Evolutionary conservation across 345 rosid genomes (phyloP).

Genomic region (Populus pruinosa): DNA sequence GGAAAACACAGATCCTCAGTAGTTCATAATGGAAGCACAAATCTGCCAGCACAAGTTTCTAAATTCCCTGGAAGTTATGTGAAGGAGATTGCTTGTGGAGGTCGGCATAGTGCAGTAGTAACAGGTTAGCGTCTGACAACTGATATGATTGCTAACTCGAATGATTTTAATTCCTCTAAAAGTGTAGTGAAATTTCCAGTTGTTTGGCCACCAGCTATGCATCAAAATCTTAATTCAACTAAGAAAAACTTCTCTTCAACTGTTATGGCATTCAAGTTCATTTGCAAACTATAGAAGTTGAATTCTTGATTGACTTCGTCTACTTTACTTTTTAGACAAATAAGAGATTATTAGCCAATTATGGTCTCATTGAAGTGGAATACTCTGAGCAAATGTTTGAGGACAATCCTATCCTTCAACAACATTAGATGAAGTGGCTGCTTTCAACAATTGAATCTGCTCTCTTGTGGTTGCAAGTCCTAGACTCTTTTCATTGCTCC

Average conservation of each 20-base stretch:
- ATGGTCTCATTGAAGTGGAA: neutral
- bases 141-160: neutral
- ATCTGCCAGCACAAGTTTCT: slow-evolving; percentile 30
- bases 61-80: slow-evolving; percentile 51
- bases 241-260: neutral
- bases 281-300: neutral
- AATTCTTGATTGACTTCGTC: neutral
- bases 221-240: too few species aligned
- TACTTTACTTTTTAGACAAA: neutral
- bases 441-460: neutral
- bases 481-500: too few species aligned
- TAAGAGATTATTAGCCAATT: too few species aligned
- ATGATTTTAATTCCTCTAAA: neutral
- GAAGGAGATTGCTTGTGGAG: slow-evolving; percentile 77
- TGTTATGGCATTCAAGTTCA: neutral
- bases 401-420: neutral
- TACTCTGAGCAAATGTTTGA: neutral
- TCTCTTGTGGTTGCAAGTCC: neutral
- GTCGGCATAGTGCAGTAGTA: slow-evolving; percentile 75
- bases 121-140: slow-evolving; percentile 51
- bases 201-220: too few species aligned
- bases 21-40: slow-evolving; percentile 42
- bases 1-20: slow-evolving; percentile 45
- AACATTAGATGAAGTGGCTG: neutral
- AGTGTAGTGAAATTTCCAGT: neutral